A percentile compares a stretch with the other conserved stretches of the same genome.
Evolutionary conservation across 2,329 filamentous ascomycete genomes (phyloP).

Genomic region (Ophiostoma fasciatum): DNA sequence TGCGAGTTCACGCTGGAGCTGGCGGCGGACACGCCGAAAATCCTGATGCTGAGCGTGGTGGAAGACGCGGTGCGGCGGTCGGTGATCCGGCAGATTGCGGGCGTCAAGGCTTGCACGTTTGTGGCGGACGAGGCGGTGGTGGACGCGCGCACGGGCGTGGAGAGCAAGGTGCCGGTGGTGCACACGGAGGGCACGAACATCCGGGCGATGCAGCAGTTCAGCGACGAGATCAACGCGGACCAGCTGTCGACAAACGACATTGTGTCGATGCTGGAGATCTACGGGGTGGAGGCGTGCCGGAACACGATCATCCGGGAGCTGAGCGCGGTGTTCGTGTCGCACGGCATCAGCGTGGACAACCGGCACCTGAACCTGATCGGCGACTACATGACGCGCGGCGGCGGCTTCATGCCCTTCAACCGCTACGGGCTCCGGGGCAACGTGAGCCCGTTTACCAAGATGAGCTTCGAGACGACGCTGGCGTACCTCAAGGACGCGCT

Average conservation of each 20-base stretch:
- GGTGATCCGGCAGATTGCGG: conserved; percentile 74
- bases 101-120: conserved; percentile 57
- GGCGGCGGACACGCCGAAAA: conserved; percentile 64
- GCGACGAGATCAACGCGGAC: conserved; percentile 74
- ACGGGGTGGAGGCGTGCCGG: conserved; percentile 88
- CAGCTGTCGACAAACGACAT: conserved; percentile 87
- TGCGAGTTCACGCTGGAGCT: conserved; percentile 78
- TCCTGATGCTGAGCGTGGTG: conserved; percentile 84
- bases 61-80: conserved; percentile 65
- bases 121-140: conserved; percentile 43
- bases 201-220: conserved; percentile 76
- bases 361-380: conserved; percentile 91
- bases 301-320: conserved; percentile 79
- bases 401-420: conserved; percentile 82
- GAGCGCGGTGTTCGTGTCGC: conserved; percentile 68
- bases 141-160: conserved; percentile 32
- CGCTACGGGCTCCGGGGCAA: conserved; percentile 76
- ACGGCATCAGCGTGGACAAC: conserved; percentile 85
- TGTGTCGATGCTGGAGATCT: conserved; percentile 64
- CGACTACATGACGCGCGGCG: conserved; percentile 93
- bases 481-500: conserved; percentile 88
- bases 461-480: conserved; percentile 97
- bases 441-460: conserved; percentile 89
- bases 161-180: conserved; percentile 40
- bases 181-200: conserved; percentile 80